Percentiles rank a stretch among this genome's conserved stretches.
phyloP scores from a whole-genome alignment of 768 basidiomycete genomes.

The Auriscalpium microsporum region DNA sequence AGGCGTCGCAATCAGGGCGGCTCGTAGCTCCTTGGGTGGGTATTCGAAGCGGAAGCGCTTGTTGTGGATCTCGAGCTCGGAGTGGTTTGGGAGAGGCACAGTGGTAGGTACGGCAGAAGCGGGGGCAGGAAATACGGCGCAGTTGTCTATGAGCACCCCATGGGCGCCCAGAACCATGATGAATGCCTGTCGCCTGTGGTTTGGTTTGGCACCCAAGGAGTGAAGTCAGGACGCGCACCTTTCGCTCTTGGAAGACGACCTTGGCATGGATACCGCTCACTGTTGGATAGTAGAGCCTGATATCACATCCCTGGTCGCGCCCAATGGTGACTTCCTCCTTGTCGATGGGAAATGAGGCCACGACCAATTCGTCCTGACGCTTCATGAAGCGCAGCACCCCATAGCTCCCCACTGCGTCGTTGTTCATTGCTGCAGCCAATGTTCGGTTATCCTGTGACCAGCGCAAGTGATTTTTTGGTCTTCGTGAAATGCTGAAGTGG shows the following conservation, averaged over 20 bases:
- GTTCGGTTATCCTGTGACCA: too few relatives aligned
- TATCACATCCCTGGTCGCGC: conserved; percentile 51
- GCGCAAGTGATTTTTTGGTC: too few relatives aligned
- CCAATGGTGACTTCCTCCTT: conserved; percentile 61
- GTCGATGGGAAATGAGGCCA: conserved; percentile 70
- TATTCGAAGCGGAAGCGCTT: conserved; percentile 69
- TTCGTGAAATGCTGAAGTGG: too few relatives aligned
- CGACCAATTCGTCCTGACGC: conserved; percentile 33
- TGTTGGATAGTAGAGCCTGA: conserved; percentile 60
- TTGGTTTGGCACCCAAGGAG: background rate
- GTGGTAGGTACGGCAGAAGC: conserved; percentile 29
- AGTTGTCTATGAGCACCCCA: conserved; percentile 57
- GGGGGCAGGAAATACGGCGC: conserved; percentile 44
- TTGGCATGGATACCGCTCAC: conserved; percentile 60
- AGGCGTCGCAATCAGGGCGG: conserved; percentile 34
- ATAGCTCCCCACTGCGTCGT: conserved; percentile 53
- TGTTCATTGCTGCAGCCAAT: conserved; percentile 12
- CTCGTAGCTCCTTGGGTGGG: conserved; percentile 64
- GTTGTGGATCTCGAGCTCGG: conserved; percentile 57
- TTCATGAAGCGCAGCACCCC: conserved; percentile 62
- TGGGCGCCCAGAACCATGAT: conserved; percentile 49
- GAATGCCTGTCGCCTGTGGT: conserved; percentile 43
- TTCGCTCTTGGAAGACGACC: conserved; percentile 56
- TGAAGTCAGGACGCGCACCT: conserved; percentile 30
- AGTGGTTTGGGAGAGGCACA: conserved; percentile 57